Evolutionary conservation across 352 stramenopile genomes (phyloP).

Genomic region (Globisporangium cederbergense): DNA sequence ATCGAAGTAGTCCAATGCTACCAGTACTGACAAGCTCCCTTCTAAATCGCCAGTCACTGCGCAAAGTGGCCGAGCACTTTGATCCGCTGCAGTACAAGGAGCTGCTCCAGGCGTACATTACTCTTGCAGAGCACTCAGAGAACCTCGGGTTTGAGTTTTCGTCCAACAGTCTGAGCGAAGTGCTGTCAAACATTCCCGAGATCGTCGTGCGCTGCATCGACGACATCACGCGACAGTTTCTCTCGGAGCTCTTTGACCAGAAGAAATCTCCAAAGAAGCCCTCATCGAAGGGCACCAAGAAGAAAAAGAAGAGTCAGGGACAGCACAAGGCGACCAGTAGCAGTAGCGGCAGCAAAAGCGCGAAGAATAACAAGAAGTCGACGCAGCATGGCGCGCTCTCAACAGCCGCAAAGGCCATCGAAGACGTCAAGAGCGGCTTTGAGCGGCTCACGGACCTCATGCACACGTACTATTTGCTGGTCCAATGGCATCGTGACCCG

Average conservation of each 20-base stretch:
- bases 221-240: conserved; percentile 51
- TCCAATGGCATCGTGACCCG: conserved; percentile 86
- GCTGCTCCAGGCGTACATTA: conserved; percentile 79
- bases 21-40: neutral
- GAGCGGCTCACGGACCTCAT: conserved; percentile 78
- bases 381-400: conserved; percentile 1
- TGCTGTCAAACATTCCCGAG: conserved; percentile 74
- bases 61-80: conserved; percentile 65
- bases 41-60: conserved; percentile 45
- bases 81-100: conserved; percentile 75
- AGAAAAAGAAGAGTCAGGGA: conserved; percentile 8
- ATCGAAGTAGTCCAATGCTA: neutral
- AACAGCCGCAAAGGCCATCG: conserved; percentile 40
- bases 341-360: neutral
- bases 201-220: conserved; percentile 79
- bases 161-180: conserved; percentile 53
- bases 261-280: conserved; percentile 38
- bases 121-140: conserved; percentile 70
- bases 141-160: conserved; percentile 80
- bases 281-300: conserved; percentile 18
- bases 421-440: conserved; percentile 59
- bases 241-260: conserved; percentile 40
- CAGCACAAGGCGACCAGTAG: neutral
- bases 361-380: neutral
- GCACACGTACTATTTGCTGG: conserved; percentile 87